Conservation (phyloP, 2,329 filamentous ascomycete species). For the Rhinocladiella similis region DNA sequence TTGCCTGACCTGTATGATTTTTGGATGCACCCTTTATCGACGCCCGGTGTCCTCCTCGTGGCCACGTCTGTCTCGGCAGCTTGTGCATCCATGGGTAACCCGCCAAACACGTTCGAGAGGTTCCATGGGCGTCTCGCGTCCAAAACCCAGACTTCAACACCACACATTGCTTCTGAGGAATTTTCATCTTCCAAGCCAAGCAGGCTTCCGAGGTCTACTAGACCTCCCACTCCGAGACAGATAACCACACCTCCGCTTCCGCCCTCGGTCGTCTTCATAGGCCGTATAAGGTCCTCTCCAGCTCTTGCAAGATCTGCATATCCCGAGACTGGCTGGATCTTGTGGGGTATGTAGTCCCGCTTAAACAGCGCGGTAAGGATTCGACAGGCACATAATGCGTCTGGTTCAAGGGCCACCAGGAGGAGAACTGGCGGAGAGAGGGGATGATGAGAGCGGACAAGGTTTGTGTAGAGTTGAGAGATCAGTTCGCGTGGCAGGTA, state of each 20-base stretch:
- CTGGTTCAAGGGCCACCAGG: conserved; percentile 82
- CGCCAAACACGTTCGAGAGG: conserved; percentile 86
- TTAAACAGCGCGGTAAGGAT: conserved; percentile 93
- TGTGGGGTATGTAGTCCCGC: conserved; percentile 96
- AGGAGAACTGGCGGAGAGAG: conserved; percentile 87
- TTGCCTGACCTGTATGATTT: conserved; percentile 72
- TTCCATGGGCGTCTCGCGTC: conserved; percentile 95
- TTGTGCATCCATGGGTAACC: conserved; percentile 43
- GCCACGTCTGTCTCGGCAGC: conserved; percentile 46
- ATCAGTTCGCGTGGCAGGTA: conserved; percentile 90
- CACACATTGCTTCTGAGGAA: conserved; percentile 32
- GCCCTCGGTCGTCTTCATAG: conserved; percentile 82
- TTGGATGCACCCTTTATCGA: conserved; percentile 71
- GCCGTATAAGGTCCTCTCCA: conserved; percentile 74
- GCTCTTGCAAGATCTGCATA: conserved; percentile 85
- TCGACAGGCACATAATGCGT: conserved; percentile 91
- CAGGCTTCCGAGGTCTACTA: conserved; percentile 81
- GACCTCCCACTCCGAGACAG: conserved; percentile 87
- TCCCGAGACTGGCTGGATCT: conserved; percentile 90
- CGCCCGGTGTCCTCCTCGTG: conserved; percentile 58
- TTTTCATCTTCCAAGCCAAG: conserved; percentile 71
- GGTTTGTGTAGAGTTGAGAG: conserved; percentile 86
- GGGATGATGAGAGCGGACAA: conserved; percentile 83
- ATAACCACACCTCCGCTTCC: conserved; percentile 87
- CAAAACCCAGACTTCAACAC: conserved; percentile 71